phyloP scores from a whole-genome alignment of 306 rosid species.

The Rosa chinensis region DNA sequence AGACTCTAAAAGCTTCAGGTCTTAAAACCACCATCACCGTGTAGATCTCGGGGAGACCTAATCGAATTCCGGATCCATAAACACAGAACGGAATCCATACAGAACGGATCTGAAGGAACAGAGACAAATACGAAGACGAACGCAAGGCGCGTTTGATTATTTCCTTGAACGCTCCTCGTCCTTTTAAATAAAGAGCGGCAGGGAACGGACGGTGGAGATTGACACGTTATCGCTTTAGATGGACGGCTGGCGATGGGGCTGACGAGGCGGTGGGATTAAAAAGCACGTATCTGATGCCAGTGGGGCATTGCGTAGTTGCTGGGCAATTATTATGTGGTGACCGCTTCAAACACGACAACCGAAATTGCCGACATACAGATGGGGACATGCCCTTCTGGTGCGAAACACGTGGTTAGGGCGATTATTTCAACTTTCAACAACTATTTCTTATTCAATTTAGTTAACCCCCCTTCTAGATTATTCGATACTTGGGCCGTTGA shows the following conservation, averaged over 20 bases:
- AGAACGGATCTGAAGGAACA: slow-evolving; percentile 10
- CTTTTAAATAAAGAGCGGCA: neutral
- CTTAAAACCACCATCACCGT: neutral
- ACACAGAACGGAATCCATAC: fast-evolving
- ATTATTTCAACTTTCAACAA: neutral
- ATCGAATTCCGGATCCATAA: neutral
- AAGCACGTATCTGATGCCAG: neutral
- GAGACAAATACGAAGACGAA: neutral
- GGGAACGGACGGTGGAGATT: slow-evolving; percentile 17
- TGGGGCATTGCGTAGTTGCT: neutral
- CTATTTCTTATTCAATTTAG: neutral
- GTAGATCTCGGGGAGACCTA: slow-evolving; percentile 35
- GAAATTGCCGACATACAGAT: neutral
- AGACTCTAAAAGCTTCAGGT: neutral
- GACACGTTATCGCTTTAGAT: neutral
- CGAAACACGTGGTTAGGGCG: neutral
- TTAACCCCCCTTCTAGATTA: slow-evolving; percentile 9
- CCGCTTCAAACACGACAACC: slow-evolving; percentile 13
- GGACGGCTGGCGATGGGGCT: neutral
- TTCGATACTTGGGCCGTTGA: neutral
- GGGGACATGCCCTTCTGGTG: neutral
- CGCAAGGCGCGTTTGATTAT: neutral
- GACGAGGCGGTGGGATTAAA: neutral
- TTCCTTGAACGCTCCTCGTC: neutral
- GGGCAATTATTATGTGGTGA: neutral